Evolutionary conservation across 2,329 filamentous ascomycete genomes (phyloP).

Genomic region (Microcyclospora tardicrescens): DNA sequence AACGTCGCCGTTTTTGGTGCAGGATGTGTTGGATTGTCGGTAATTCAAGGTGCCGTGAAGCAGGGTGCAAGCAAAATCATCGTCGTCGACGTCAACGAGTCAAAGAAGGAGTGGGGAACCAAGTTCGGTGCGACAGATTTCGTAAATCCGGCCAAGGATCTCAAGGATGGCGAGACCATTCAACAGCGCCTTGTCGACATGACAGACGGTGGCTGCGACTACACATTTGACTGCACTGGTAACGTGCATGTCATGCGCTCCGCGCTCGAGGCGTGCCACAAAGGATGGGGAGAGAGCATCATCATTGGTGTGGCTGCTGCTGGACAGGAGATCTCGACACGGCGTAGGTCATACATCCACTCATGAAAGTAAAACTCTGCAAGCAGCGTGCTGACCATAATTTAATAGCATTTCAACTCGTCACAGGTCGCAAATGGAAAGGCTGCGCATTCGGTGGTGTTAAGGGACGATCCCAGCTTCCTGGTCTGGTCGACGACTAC

Average conservation of each 20-base stretch:
- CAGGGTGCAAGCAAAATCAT: slow-evolving; percentile 71
- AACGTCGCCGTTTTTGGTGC: slow-evolving; percentile 89
- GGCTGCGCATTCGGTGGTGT: slow-evolving; percentile 96
- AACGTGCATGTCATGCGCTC: slow-evolving; percentile 94
- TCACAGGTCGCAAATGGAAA: slow-evolving; percentile 95
- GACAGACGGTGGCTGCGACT: slow-evolving; percentile 96
- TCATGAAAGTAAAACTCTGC: background rate
- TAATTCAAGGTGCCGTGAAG: slow-evolving; percentile 84
- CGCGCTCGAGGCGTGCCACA: slow-evolving; percentile 94
- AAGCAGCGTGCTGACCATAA: slow-evolving; percentile 4
- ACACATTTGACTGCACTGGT: slow-evolving; percentile 98
- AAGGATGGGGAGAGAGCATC: slow-evolving; percentile 97
- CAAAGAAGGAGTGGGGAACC: slow-evolving; percentile 79
- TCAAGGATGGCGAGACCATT: slow-evolving; percentile 55
- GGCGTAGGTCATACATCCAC: slow-evolving; percentile 52
- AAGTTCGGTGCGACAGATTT: slow-evolving; percentile 97
- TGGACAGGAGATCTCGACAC: slow-evolving; percentile 85
- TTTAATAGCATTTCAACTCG: slow-evolving; percentile 78
- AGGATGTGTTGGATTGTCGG: slow-evolving; percentile 87
- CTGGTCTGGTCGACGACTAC: slow-evolving; percentile 79
- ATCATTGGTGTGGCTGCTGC: slow-evolving; percentile 95
- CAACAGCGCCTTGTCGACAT: slow-evolving; percentile 91
- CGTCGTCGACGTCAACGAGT: slow-evolving; percentile 68
- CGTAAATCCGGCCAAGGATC: slow-evolving; percentile 69
- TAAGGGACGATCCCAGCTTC: slow-evolving; percentile 90